Conservation (phyloP, 768 basidiomycete genomes). For the Hortiboletus campestris region DNA sequence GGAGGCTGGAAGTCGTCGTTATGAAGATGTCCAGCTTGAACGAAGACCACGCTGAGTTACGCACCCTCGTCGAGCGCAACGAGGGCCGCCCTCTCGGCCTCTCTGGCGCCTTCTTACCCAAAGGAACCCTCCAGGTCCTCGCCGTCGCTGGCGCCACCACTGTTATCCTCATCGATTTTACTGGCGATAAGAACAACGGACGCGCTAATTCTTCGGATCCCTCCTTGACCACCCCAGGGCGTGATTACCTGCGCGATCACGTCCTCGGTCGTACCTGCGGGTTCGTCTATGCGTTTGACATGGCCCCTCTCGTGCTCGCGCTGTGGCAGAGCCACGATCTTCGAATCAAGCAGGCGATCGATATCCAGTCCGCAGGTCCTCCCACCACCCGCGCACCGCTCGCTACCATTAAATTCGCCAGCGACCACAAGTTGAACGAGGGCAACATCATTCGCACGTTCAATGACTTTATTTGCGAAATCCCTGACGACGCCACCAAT, state of each 20-base stretch:
- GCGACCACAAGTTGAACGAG: constrained; percentile 1
- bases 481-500: neutral
- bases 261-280: constrained; percentile 29
- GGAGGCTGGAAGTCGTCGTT: constrained; percentile 15
- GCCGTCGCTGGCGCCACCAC: constrained; percentile 28
- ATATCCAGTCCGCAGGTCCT: constrained; percentile 24
- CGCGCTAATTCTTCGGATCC: constrained; percentile 25
- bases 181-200: constrained; percentile 32
- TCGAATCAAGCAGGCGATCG: constrained; percentile 35
- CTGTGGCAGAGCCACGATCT: constrained; percentile 32
- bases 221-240: constrained; percentile 17
- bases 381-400: constrained; percentile 15
- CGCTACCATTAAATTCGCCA: constrained; percentile 19
- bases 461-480: constrained; percentile 3
- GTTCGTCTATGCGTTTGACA: constrained; percentile 31
- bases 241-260: constrained; percentile 28
- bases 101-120: constrained; percentile 22
- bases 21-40: constrained; percentile 22
- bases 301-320: constrained; percentile 29
- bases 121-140: constrained; percentile 25
- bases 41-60: constrained; percentile 20
- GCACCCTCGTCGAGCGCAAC: constrained; percentile 29
- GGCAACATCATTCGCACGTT: constrained; percentile 20
- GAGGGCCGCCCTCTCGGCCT: constrained; percentile 34
- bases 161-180: constrained; percentile 28